A percentile compares a stretch with the other conserved stretches of the same genome.
Conservation (phyloP, 805 yeast genomes). For the Cyberlindnera samutprakarnensis region DNA sequence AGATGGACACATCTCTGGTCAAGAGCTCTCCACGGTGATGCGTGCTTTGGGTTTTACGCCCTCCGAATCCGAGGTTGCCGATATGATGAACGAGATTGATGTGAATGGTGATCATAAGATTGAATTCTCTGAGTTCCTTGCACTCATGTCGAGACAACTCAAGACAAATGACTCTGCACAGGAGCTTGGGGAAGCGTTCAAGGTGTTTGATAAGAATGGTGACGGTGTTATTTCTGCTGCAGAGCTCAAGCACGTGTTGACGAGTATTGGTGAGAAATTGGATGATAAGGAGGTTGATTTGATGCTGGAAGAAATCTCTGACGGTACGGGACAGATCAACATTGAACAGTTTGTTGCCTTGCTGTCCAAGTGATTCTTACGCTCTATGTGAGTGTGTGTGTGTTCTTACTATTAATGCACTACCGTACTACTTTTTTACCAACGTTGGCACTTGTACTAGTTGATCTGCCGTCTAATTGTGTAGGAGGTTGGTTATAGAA, state of each 20-base stretch:
- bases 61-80: constrained; percentile 90
- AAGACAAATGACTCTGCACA: constrained; percentile 97
- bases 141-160: constrained; percentile 78
- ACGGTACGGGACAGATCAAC: constrained; percentile 95
- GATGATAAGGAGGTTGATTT: constrained; percentile 96
- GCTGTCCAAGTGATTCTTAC: constrained; percentile 52
- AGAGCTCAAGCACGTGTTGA: constrained; percentile 92
- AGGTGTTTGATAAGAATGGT: constrained; percentile 90
- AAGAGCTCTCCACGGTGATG: constrained; percentile 97
- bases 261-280: constrained; percentile 94
- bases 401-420: constrained; percentile 1
- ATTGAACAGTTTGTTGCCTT: constrained; percentile 94
- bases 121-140: constrained; percentile 75
- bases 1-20: constrained; percentile 93
- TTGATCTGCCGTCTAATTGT: no score
- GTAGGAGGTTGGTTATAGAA: no score
- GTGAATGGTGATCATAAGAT: constrained; percentile 88
- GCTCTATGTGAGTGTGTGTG: neutral
- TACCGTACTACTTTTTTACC: no score
- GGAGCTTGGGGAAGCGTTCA: constrained; percentile 95
- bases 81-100: constrained; percentile 96
- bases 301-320: constrained; percentile 93
- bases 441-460: no score
- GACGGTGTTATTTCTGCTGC: constrained; percentile 97
- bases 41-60: constrained; percentile 98